Conservation (phyloP, 495 filamentous ascomycete genomes). For the Haplographium delicatum region DNA sequence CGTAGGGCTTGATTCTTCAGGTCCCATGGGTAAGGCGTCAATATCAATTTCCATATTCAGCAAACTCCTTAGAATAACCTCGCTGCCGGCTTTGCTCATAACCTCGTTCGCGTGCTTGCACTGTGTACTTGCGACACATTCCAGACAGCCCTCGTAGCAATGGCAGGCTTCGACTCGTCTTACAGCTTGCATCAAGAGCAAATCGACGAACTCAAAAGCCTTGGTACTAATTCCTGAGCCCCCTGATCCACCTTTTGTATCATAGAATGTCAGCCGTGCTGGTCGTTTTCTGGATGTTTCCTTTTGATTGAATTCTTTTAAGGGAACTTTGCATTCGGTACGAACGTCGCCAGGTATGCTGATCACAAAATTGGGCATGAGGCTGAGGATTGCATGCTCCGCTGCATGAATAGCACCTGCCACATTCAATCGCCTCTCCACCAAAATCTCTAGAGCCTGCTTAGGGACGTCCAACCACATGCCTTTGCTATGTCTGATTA, state of each 20-base stretch:
- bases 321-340: constrained; percentile 81
- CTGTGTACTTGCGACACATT: constrained; percentile 78
- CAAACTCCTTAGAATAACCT: constrained; percentile 71
- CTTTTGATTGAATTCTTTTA: constrained; percentile 75
- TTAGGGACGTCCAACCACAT: constrained; percentile 96
- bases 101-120: constrained; percentile 88
- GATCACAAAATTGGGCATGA: constrained; percentile 87
- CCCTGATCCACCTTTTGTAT: constrained; percentile 79
- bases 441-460: constrained; percentile 70
- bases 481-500: constrained; percentile 76
- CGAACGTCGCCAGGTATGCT: constrained; percentile 80
- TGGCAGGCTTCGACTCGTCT: constrained; percentile 62
- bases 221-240: constrained; percentile 85
- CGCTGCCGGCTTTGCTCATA: constrained; percentile 85
- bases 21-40: constrained; percentile 75
- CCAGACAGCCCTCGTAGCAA: constrained; percentile 77
- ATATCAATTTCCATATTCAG: constrained; percentile 71
- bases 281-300: constrained; percentile 77
- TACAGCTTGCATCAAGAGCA: constrained; percentile 73
- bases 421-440: constrained; percentile 65
- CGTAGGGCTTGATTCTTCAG: constrained; percentile 50
- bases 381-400: constrained; percentile 79
- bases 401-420: constrained; percentile 92
- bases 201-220: constrained; percentile 86
- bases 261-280: constrained; percentile 88